phyloP scores from a whole-genome alignment of 306 rosid species.

The Astragalus membranaceus region DNA sequence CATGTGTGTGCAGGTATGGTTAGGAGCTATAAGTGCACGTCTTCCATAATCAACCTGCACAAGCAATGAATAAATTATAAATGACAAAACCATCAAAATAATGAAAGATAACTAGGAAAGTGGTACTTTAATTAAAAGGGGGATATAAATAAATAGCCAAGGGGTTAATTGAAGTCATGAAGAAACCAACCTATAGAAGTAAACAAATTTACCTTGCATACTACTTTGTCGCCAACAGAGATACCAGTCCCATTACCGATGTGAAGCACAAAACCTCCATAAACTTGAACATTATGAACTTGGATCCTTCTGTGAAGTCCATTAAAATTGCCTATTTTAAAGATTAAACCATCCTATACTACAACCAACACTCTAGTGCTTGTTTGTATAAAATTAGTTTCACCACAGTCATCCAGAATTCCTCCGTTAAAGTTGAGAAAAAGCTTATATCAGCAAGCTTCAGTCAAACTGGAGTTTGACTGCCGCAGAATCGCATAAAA shows the following conservation, averaged over 20 bases:
- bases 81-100: background rate
- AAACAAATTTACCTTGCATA: constrained; percentile 58
- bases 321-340: background rate
- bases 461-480: too few species aligned
- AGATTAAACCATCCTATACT: constrained; percentile 4
- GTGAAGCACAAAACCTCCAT: constrained; percentile 84
- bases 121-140: constrained; percentile 3
- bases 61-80: constrained; percentile 9
- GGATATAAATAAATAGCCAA: constrained; percentile 1
- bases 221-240: constrained; percentile 70
- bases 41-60: constrained; percentile 85
- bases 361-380: background rate
- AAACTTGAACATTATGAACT: constrained; percentile 78
- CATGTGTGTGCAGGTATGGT: constrained; percentile 98
- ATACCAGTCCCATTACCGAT: constrained; percentile 67
- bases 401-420: too few species aligned
- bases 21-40: constrained; percentile 80
- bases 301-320: constrained; percentile 20
- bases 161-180: background rate
- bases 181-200: background rate
- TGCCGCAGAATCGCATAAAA: too few species aligned
- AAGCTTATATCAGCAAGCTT: too few species aligned
- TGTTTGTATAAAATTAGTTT: too few species aligned
- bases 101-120: background rate
- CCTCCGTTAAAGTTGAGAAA: too few species aligned